Evolutionary conservation across 768 basidiomycete species (phyloP).

Genomic region (Hortiboletus campestris): DNA sequence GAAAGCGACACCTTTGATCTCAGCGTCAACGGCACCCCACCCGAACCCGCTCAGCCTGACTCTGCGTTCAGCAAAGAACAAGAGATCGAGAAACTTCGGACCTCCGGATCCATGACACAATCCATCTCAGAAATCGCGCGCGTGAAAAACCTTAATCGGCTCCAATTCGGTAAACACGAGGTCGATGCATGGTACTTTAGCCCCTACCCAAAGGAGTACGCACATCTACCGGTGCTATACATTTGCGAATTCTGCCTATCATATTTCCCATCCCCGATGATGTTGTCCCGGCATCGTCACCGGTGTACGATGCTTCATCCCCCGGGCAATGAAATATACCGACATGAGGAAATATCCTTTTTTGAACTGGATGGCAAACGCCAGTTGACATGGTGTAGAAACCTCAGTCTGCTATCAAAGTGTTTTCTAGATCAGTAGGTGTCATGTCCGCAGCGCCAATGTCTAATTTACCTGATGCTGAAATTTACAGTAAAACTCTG

Average conservation of each 20-base stretch:
- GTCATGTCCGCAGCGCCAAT: slow-evolving; percentile 12
- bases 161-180: slow-evolving; percentile 95
- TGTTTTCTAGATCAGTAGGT: slow-evolving; percentile 97
- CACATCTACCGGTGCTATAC: slow-evolving; percentile 91
- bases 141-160: slow-evolving; percentile 95
- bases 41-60: slow-evolving; percentile 49
- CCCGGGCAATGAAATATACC: slow-evolving; percentile 99
- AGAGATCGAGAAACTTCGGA: slow-evolving; percentile 97
- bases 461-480: slow-evolving; percentile 11
- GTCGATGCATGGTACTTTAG: slow-evolving; percentile 99
- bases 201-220: slow-evolving; percentile 97
- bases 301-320: slow-evolving; percentile 92
- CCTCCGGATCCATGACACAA: slow-evolving; percentile 98
- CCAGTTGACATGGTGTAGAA: slow-evolving; percentile 95
- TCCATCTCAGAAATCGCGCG: slow-evolving; percentile 96
- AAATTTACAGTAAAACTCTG: slow-evolving; percentile 77
- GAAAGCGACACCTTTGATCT: slow-evolving; percentile 74
- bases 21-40: slow-evolving; percentile 45
- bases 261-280: slow-evolving; percentile 87
- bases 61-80: slow-evolving; percentile 91
- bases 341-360: slow-evolving; percentile 94
- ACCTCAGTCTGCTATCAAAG: slow-evolving; percentile 93
- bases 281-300: slow-evolving; percentile 86
- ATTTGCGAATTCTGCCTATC: slow-evolving; percentile 98
- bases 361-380: slow-evolving; percentile 98